phyloP scores from a whole-genome alignment of 106 monocot genomes.

The Cymbidium sinense region DNA sequence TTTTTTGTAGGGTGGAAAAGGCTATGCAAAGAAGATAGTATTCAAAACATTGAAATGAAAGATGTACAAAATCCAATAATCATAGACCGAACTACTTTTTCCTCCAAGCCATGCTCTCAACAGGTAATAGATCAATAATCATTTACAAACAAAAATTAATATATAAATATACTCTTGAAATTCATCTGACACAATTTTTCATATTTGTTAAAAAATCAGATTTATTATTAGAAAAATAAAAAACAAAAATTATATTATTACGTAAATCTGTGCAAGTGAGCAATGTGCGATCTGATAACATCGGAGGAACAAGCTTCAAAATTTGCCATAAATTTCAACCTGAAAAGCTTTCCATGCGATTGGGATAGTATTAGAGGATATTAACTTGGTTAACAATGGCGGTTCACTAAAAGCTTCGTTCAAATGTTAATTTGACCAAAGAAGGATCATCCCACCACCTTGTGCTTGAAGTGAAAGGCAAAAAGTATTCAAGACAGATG shows the following conservation, averaged over 20 bases:
- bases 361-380: conserved; percentile 33
- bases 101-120: conserved; percentile 33
- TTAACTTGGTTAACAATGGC: conserved; percentile 31
- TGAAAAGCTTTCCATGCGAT: conserved; percentile 43
- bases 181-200: not conserved
- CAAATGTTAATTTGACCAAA: conserved; percentile 21
- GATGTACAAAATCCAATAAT: conserved; percentile 75
- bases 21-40: conserved; percentile 48
- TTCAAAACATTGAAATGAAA: conserved; percentile 62
- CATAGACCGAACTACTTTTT: conserved; percentile 81
- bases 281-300: conserved; percentile 43
- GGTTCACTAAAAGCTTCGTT: conserved; percentile 17
- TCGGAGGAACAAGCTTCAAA: conserved; percentile 61
- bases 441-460: conserved; percentile 32
- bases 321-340: conserved; percentile 38
- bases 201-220: not conserved
- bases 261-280: conserved; percentile 47
- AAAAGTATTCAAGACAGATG: no score
- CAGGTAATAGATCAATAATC: conserved; percentile 30
- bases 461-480: no score
- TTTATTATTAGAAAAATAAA: not conserved
- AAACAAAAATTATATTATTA: not conserved
- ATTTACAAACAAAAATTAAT: no score
- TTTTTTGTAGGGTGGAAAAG: conserved; percentile 46
- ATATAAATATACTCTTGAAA: not conserved